Evolutionary conservation across 805 yeast genomes (phyloP), one percentile per base, ranked within the genome.

Genomic region (Suhomyces kilbournensis): DNA sequence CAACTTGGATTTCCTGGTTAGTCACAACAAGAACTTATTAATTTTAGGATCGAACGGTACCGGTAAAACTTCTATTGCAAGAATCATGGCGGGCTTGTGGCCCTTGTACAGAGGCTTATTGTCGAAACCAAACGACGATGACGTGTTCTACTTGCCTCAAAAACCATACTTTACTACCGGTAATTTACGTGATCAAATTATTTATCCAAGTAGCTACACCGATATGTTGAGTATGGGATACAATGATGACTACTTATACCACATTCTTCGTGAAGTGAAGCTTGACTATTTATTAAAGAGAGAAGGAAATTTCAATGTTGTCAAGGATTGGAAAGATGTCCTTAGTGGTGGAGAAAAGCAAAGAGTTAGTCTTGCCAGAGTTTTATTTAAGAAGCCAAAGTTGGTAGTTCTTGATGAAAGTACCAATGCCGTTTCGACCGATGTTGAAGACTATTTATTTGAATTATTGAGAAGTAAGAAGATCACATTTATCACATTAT

Each of bases 281-380:
- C 75, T 92, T 54, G 96, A 86, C 30, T 91, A 92, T 68, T 75
- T 92, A 48, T 76, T 90, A 45, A 83, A 83, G 51, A 80, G 97
- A 65, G 83, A 81, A 59, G 80, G 79, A 7, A 78, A 74, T 56
- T 73, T 81, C 65, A 79, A 80, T 56, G 83, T 74, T 49, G 74
- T 67, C 52, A 75, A 85, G 53, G 90, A 85, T 58, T 91, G 97
- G 97, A 85, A 85, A 62, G 96, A 88, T 65, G 86, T 91, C n/a
- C 78, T 91, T 57, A 86, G 94, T 69, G 97, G 97, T n/a, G 97
- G 97, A 52, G 97, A 91, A 67, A 86, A 90, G 70, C 97, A 91
- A 74, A 82, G 96, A 64, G 80, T 91, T 67, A 83, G 90, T 67
- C 88, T 91, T 73, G 97, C 97, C 0, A 78, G 97, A 60, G 81